Evolutionary conservation across 345 rosid genomes (phyloP).

Genomic region (Acer yangbiense): DNA sequence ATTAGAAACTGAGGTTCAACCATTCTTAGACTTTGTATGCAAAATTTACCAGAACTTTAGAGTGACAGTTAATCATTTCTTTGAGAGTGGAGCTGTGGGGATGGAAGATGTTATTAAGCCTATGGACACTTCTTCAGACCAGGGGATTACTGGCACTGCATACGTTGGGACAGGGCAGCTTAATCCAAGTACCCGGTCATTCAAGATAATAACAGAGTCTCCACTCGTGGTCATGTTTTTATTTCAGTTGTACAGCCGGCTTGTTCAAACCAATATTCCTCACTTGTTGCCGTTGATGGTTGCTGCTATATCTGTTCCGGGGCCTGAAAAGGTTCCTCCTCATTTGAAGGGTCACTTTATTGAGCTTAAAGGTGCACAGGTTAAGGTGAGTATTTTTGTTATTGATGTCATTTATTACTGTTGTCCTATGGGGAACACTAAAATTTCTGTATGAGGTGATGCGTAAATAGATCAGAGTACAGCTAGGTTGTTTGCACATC

Average conservation of each 20-base stretch:
- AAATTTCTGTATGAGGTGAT: background rate
- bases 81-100: conserved; percentile 55
- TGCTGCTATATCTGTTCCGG: conserved; percentile 93
- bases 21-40: conserved; percentile 93
- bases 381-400: conserved; percentile 67
- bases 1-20: conserved; percentile 91
- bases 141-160: conserved; percentile 49
- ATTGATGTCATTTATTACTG: background rate
- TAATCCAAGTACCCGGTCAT: conserved; percentile 90
- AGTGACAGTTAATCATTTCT: conserved; percentile 81
- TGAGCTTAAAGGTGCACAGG: conserved; percentile 98
- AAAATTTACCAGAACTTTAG: conserved; percentile 91
- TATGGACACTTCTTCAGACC: conserved; percentile 77
- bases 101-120: conserved; percentile 82
- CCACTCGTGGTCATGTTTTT: conserved; percentile 99
- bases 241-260: conserved; percentile 90
- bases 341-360: conserved; percentile 83
- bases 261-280: conserved; percentile 96
- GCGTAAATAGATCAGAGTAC: conserved; percentile 6
- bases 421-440: background rate
- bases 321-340: conserved; percentile 91
- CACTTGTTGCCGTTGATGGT: conserved; percentile 92
- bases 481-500: conserved; percentile 10
- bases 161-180: conserved; percentile 72
- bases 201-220: conserved; percentile 96